A percentile compares a stretch with the other conserved stretches of the same genome.
Evolutionary conservation across 129 eudicot species (phyloP).

Genomic region (Chrysanthemum makinoi): DNA sequence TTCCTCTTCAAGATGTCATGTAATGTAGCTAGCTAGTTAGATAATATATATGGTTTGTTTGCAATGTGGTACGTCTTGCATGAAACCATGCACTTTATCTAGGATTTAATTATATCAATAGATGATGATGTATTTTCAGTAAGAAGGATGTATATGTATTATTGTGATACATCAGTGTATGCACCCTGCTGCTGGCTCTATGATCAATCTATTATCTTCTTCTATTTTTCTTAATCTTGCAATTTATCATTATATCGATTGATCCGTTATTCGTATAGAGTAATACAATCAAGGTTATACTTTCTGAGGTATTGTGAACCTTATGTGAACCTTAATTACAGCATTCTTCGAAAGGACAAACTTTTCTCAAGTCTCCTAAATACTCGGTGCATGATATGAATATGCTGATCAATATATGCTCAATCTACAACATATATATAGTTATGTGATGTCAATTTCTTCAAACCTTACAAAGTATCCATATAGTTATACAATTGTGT

Average conservation of each 20-base stretch:
- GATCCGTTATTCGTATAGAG: too few species aligned
- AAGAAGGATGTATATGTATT: slow-evolving; percentile 5
- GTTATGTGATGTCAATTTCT: too few species aligned
- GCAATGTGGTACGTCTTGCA: slow-evolving; percentile 26
- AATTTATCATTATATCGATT: neutral
- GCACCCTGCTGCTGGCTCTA: neutral
- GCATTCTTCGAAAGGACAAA: too few species aligned
- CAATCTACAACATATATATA: too few species aligned
- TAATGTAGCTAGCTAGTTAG: neutral
- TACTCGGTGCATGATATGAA: too few species aligned
- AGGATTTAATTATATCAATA: neutral
- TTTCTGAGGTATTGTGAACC: too few species aligned
- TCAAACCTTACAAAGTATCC: too few species aligned
- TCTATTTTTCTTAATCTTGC: neutral
- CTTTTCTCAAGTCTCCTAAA: too few species aligned
- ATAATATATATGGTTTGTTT: slow-evolving; percentile 12
- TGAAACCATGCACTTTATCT: slow-evolving; percentile 28
- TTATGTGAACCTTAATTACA: too few species aligned
- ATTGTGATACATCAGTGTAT: neutral
- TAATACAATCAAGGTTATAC: too few species aligned
- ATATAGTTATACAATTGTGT: too few species aligned
- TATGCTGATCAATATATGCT: too few species aligned
- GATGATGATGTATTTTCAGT: neutral
- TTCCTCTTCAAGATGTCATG: neutral
- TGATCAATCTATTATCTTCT: neutral